These are phyloP conservation scores for Exophiala alcalophila DNA, from an alignment of 2,329 filamentous ascomycete species.

Conservation along the genomic window DNA sequence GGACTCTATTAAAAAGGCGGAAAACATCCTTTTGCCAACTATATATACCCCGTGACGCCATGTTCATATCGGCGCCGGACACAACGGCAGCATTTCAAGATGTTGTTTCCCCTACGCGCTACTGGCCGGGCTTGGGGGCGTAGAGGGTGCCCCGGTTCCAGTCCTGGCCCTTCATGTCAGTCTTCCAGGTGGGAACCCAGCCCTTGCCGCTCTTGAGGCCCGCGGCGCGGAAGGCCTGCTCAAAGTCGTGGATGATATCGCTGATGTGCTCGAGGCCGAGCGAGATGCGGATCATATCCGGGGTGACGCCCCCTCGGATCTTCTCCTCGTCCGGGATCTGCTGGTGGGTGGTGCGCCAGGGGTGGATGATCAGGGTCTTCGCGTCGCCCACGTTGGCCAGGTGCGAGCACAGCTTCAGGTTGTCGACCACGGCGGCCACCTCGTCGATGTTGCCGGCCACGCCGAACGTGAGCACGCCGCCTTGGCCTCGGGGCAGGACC, in stretches of 20 bases:
- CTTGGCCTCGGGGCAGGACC: slow-evolving; percentile 79
- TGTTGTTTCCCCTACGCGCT: too few relatives aligned
- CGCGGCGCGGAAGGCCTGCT: slow-evolving; percentile 69
- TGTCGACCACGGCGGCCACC: slow-evolving; percentile 83
- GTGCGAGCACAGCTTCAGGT: slow-evolving; percentile 94
- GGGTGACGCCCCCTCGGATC: slow-evolving; percentile 68
- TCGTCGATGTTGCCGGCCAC: slow-evolving; percentile 80
- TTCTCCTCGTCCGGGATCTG: slow-evolving; percentile 78
- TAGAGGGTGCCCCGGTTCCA: slow-evolving; percentile 10
- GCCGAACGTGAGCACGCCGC: slow-evolving; percentile 91
- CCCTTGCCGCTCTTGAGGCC: slow-evolving; percentile 9
- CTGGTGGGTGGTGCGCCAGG: slow-evolving; percentile 86
- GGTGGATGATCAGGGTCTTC: slow-evolving; percentile 85
- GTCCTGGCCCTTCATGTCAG: slow-evolving; percentile 5
- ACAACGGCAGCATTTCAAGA: too few relatives aligned
- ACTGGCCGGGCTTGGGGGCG: slow-evolving; percentile 9
- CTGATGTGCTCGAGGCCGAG: slow-evolving; percentile 90
- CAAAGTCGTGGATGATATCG: slow-evolving; percentile 87
- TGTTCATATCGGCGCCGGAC: too few relatives aligned
- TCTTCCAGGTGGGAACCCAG: slow-evolving; percentile 15
- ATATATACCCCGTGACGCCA: too few relatives aligned
- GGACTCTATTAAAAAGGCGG: too few relatives aligned
- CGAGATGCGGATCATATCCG: slow-evolving; percentile 85
- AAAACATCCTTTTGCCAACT: too few relatives aligned
- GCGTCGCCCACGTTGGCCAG: slow-evolving; percentile 90